Base-by-base conservation (phyloP, 345 rosid species). In the Microcos paniculata region DNA sequence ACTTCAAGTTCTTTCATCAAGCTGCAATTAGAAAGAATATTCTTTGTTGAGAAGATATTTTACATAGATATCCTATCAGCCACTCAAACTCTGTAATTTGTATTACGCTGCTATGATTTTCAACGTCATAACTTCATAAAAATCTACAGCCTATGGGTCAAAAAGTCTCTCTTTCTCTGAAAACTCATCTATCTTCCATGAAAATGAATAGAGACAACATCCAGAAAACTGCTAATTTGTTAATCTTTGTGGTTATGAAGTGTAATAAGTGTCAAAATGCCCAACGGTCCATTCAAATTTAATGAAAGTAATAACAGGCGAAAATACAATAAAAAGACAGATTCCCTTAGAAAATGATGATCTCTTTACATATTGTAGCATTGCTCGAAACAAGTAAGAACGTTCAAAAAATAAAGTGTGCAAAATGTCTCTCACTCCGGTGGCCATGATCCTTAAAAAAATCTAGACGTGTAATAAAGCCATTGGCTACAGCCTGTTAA, bases 391-490 rank as follows among this genome's bases (percentile, higher is more conserved):
- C 14, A 23, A 23, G 70, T 8, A 33, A 43, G 3, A 64, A 64
- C 14, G 28, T 30, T 21, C 14, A 12, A 62, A 62, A 31, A 4
- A 1, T 16, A 28, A 49, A 35, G 1, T 35, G 38, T 35, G 5
- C 0, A n/a, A n/a, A n/a, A n/a, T n/a, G 19, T 62, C 4, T 69
- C 19, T 31, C 40, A 35, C 40, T 3, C 6, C 2, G 33, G n/a
- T 62, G 24, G 69, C 23, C 38, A 16, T 70, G 19, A 38, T 11
- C 24, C 33, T 26, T 45, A 18, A 61, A 58, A 72, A 62, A 38
- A 56, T 19, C 23, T 46, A 69, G 52, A 82, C 76, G 77, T 80
- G 85, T 75, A 78, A 18, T 1, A 12, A 5, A 33, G 43, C 6
- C 53, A 76, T 24, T 68, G 78, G 81, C 49, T 48, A 15, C 11